Conservation (phyloP, 768 basidiomycete genomes). For the Pleurotus sapidus region DNA sequence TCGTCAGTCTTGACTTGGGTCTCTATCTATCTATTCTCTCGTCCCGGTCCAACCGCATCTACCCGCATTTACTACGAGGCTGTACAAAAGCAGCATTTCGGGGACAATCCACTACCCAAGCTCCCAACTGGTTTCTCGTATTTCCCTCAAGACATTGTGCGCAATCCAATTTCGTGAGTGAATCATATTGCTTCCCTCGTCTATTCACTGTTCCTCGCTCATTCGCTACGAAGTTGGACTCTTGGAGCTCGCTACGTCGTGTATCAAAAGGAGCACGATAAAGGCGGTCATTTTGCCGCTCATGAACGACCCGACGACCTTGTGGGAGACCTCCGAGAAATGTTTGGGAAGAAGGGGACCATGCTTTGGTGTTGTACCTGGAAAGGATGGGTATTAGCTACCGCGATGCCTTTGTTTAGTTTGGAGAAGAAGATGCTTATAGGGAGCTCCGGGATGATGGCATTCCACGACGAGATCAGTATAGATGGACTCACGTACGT, state of each 20-base stretch:
- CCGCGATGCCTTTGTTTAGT: too few species aligned
- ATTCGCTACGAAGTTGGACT: constrained; percentile 21
- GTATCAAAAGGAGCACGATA: constrained; percentile 11
- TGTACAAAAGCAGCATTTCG: constrained; percentile 14
- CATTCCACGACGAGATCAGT: too few species aligned
- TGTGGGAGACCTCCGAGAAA: not conserved
- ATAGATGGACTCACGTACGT: too few species aligned
- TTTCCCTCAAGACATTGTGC: constrained; percentile 42
- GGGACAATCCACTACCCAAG: not conserved
- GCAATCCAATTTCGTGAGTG: constrained; percentile 42
- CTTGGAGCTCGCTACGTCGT: constrained; percentile 26
- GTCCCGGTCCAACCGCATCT: constrained; percentile 55
- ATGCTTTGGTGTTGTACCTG: constrained; percentile 45
- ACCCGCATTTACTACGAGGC: constrained; percentile 58
- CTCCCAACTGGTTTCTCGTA: constrained; percentile 38
- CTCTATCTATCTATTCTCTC: constrained; percentile 57
- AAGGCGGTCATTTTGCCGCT: not conserved
- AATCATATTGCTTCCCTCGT: not conserved
- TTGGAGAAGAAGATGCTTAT: too few species aligned
- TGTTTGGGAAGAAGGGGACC: constrained; percentile 46
- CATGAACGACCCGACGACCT: not conserved
- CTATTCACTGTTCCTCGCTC: not conserved
- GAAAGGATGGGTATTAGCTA: constrained; percentile 36
- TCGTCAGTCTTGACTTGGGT: constrained; percentile 53
- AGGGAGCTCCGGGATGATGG: too few species aligned